Evolutionary conservation across 139 green algal genomes (phyloP), one percentile per base, ranked within the genome.

Genomic region (Chlorella sp.): DNA sequence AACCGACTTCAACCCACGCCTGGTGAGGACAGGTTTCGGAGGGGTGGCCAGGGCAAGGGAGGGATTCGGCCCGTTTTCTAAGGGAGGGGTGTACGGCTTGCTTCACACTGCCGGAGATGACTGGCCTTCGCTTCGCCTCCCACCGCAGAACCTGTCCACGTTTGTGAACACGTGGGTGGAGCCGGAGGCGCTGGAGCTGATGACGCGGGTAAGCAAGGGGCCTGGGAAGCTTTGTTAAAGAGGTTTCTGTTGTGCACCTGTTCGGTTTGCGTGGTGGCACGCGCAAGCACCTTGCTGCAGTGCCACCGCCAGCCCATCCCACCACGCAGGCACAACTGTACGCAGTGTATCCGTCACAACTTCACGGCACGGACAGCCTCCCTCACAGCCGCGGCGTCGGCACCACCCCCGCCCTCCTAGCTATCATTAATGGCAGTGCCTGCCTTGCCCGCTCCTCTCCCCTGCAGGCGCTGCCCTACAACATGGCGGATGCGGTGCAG

Each of bases 161-260:
- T 92, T 92, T 78, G 84, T 92, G 1, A 92, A 90, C 13, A 92
- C 84, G 1, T 92, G 84, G 87, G 86, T 92, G 80, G 89, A 92
- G 81, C 80, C 84, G 9, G 88, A 92, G 68, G 88, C 78, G 6
- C 20, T 65, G 58, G 64, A 89, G 65, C 62, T 92, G 26, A 84
- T 84, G 74, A 68, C 87, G 32, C 58, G 73, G 40, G 75, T 24
- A 80, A 87, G 14, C 87, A 85, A 30, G 46, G 54, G 40, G 82
- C 36, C 48, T 30, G 2, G 68, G 68, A 26, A 44, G 19, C 34
- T 24, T 43, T 73, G 56, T 24, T 28, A n/a, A 5, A 19, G 24
- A 14, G 65, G 16, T n/a, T n/a, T n/a, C n/a, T n/a, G n/a, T n/a
- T n/a, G n/a, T n/a, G n/a, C n/a, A n/a, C n/a, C n/a, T n/a, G n/a